Evolutionary conservation across 495 filamentous ascomycete genomes (phyloP).

Genomic region (Hyaloscypha variabilis): DNA sequence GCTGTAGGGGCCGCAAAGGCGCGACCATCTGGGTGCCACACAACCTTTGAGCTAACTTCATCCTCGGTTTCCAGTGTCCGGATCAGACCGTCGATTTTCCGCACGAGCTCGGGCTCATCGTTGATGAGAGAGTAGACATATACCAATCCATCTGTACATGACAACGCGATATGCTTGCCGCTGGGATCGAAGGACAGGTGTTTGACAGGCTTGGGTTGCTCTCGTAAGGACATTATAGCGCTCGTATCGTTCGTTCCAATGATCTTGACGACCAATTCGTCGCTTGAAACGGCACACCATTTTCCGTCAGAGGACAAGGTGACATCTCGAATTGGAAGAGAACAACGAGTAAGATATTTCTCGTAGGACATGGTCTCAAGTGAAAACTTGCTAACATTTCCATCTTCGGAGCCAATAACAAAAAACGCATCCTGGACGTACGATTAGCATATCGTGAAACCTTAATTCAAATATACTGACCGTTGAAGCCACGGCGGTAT

Average conservation of each 20-base stretch:
- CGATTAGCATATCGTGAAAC: conserved; percentile 6
- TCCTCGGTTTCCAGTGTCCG: conserved; percentile 74
- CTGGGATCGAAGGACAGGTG: conserved; percentile 88
- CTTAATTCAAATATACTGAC: conserved; percentile 43
- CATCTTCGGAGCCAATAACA: conserved; percentile 88
- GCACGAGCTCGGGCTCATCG: conserved; percentile 78
- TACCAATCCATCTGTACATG: conserved; percentile 83
- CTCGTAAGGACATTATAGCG: conserved; percentile 71
- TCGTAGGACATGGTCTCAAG: conserved; percentile 75
- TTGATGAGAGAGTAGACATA: conserved; percentile 86
- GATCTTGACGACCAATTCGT: conserved; percentile 88
- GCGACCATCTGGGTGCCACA: conserved; percentile 94
- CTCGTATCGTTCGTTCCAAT: conserved; percentile 79
- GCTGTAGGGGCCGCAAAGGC: conserved; percentile 86
- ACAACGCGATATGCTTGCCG: conserved; percentile 74
- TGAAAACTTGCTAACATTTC: conserved; percentile 86
- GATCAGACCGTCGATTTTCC: conserved; percentile 85
- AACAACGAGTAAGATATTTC: conserved; percentile 76
- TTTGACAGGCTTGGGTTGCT: conserved; percentile 83
- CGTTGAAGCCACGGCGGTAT: conserved; percentile 72
- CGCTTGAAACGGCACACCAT: conserved; percentile 96
- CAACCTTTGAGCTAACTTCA: conserved; percentile 72
- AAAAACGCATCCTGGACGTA: conserved; percentile 73
- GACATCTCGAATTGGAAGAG: conserved; percentile 83
- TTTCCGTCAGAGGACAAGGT: conserved; percentile 79